Conservation (phyloP, 305 asterid species). For the Plantago lanceolata region DNA sequence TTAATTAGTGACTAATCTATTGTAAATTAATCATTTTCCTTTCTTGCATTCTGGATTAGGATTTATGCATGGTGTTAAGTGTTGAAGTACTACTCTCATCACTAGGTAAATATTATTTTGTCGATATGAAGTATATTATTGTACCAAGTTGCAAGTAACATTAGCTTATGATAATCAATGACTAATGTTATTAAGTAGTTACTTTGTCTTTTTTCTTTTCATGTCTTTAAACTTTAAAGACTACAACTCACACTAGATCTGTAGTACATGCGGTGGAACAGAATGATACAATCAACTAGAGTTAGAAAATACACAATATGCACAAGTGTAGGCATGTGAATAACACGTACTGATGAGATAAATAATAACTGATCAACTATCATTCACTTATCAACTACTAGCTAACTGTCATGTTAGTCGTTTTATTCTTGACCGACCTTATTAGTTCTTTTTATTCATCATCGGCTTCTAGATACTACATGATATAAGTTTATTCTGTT, state of each 20-base stretch:
- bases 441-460: too few relatives aligned
- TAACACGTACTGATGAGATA: too few relatives aligned
- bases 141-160: constrained; percentile 1
- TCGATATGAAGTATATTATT: background rate
- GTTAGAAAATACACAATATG: background rate
- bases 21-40: constrained; percentile 23
- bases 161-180: background rate
- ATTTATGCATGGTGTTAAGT: background rate
- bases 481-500: too few relatives aligned
- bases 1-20: constrained; percentile 5
- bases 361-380: too few relatives aligned
- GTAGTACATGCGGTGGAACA: background rate
- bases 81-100: background rate
- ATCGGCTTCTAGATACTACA: too few relatives aligned
- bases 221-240: background rate
- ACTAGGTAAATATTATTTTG: constrained; percentile 4
- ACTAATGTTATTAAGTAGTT: background rate
- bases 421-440: too few relatives aligned
- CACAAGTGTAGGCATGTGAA: too few relatives aligned
- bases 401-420: too few relatives aligned
- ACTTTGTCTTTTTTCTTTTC: too few relatives aligned
- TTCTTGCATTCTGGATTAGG: background rate
- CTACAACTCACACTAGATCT: background rate
- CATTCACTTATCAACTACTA: too few relatives aligned
- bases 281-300: background rate